Evolutionary conservation across 805 yeast species (phyloP), one percentile per base, ranked within the genome.

Genomic region (Isabelozyma heimii): DNA sequence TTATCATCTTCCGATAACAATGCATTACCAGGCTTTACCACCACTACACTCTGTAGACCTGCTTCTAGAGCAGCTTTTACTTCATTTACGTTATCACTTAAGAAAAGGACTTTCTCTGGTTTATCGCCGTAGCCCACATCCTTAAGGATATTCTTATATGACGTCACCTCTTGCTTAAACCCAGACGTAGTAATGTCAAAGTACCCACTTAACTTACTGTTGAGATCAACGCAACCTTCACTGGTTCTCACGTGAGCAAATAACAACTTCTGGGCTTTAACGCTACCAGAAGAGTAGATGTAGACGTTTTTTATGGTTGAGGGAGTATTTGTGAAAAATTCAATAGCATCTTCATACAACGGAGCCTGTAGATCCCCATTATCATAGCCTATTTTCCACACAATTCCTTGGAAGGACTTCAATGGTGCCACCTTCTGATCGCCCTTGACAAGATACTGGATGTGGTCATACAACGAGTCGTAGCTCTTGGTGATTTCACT

Each of bases 121-220:
- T 67, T 55, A 1, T 58, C 45, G 8, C 62, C 60, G 0, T 59
- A 65, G 14, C 68, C 70, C 15, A 85, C 77, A 20, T 59, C 68
- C 9, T 62, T 50, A 8, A 77, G 57, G 24, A 91, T 92, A 30
- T 64, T 78, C 8, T 44, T 54, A 62, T 91, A 91, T 14, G 95
- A 86, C 8, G 57, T 44, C 0, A 63, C 27, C 17, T 80, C 85
- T 14, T 68, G 73, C 62, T 91, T 91, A 52, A 75, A 79, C 0
- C 98, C 97, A 1, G 90, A 81, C 8, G 91, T 89, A 35, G 83
- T 83, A 30, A 96, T 90, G 66, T 91, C 98, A 61, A 82, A 91
- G 67, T 90, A 91, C 13, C 86, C 95, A 6, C 70, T 51, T 16
- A 91, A 61, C 17, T 64, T 62, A 1, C 66, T 63, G 40, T 80